Conservation (phyloP, 331 rosid genomes). For the Phaseolus coccineus region DNA sequence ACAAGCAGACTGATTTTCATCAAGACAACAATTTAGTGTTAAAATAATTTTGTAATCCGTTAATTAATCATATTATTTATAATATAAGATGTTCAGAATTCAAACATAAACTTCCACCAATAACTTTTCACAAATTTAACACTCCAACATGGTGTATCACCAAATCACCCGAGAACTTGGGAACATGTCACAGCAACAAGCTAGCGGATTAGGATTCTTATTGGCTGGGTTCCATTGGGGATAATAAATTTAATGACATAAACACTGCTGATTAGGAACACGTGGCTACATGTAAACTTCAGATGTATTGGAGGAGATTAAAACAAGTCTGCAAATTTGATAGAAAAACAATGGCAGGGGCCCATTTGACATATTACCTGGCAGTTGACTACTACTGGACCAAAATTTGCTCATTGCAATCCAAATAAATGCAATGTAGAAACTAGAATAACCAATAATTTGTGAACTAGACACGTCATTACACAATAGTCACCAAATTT, state of each 20-base stretch:
- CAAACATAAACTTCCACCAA: too few relatives aligned
- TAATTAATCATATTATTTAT: too few relatives aligned
- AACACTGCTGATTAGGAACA: conserved; percentile 19
- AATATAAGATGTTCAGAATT: too few relatives aligned
- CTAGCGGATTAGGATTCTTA: not conserved
- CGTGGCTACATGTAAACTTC: conserved; percentile 36
- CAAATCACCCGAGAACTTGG: too few relatives aligned
- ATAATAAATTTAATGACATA: not conserved
- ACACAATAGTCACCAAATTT: conserved; percentile 40
- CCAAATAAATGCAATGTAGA: conserved; percentile 19
- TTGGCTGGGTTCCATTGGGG: not conserved
- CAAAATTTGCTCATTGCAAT: conserved; percentile 12
- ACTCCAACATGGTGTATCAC: too few relatives aligned
- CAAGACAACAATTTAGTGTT: too few relatives aligned
- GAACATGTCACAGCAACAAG: too few relatives aligned
- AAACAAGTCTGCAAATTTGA: conserved; percentile 4
- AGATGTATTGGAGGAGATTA: not conserved
- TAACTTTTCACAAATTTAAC: too few relatives aligned
- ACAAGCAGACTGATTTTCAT: too few relatives aligned
- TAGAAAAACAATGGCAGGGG: conserved; percentile 34
- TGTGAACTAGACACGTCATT: conserved; percentile 51
- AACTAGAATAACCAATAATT: conserved; percentile 40
- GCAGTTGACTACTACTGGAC: conserved; percentile 25
- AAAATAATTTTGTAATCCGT: too few relatives aligned
- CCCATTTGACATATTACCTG: conserved; percentile 50